Conservation (phyloP, 306 rosid species). For the Lathyrus tuberosus region DNA sequence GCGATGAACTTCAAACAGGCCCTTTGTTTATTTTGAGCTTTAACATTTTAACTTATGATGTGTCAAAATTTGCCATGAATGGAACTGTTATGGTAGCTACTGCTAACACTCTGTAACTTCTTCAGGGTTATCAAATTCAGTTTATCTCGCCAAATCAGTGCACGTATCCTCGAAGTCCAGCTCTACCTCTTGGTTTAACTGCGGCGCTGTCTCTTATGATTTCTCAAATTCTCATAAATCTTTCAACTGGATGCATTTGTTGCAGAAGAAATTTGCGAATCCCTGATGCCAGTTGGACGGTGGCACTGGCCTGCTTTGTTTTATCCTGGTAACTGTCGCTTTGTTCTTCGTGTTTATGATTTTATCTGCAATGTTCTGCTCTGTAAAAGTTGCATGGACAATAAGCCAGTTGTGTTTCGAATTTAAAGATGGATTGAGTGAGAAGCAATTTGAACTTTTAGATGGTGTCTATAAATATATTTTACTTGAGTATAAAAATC, state of each 20-base stretch:
- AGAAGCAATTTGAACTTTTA: too few relatives aligned
- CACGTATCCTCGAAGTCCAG: constrained; percentile 79
- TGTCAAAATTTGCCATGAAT: constrained; percentile 1
- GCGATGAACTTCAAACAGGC: too few relatives aligned
- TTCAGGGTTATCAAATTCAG: constrained; percentile 68
- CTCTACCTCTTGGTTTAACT: constrained; percentile 78
- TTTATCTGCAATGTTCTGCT: too few relatives aligned
- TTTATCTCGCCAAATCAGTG: constrained; percentile 46
- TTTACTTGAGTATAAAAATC: too few relatives aligned
- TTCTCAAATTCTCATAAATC: constrained; percentile 66
- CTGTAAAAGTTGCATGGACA: too few relatives aligned
- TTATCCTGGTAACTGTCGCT: constrained; percentile 70
- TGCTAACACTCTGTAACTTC: constrained; percentile 17
- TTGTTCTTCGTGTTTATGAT: background rate
- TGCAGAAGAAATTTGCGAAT: constrained; percentile 59
- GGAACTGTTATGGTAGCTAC: constrained; percentile 17
- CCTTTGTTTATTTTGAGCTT: background rate
- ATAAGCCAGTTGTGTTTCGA: too few relatives aligned
- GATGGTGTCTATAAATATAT: too few relatives aligned
- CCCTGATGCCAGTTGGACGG: constrained; percentile 60
- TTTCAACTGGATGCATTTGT: constrained; percentile 79
- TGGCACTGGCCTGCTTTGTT: constrained; percentile 70
- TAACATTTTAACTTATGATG: constrained; percentile 14
- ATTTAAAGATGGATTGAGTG: too few relatives aligned
- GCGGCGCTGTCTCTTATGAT: constrained; percentile 75